These are phyloP conservation scores for Phytophthora chlamydospora DNA, from an alignment of 352 stramenopile species.

Conservation along the genomic window DNA sequence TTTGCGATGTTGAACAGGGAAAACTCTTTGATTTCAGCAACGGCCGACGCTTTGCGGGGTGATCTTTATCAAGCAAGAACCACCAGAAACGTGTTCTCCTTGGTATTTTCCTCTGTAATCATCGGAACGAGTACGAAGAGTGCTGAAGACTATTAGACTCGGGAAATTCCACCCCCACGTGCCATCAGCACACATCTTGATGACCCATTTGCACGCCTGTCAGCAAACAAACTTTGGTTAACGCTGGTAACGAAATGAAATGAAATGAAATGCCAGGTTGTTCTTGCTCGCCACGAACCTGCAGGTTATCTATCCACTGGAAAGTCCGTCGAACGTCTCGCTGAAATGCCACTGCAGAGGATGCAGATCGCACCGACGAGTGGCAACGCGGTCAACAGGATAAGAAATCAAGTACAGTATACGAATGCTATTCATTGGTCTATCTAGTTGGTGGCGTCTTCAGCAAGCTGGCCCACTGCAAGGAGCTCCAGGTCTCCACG, in stretches of 20 bases:
- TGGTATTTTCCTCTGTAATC: neutral
- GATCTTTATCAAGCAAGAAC: slow-evolving; percentile 1
- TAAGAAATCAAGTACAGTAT: slow-evolving; percentile 7
- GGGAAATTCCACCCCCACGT: slow-evolving; percentile 50
- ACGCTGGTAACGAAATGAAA: no score
- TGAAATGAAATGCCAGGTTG: neutral
- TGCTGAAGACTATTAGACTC: neutral
- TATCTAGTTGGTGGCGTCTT: slow-evolving; percentile 31
- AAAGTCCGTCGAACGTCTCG: neutral
- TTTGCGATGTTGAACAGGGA: no score
- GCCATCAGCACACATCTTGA: slow-evolving; percentile 66
- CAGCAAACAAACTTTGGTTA: slow-evolving; percentile 1
- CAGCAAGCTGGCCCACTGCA: slow-evolving; percentile 34
- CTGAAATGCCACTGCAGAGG: slow-evolving; percentile 1
- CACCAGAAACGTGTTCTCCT: neutral
- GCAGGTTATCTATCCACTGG: slow-evolving; percentile 44
- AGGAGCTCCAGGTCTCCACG: slow-evolving; percentile 69
- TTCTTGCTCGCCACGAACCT: slow-evolving; percentile 32
- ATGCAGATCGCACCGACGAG: slow-evolving; percentile 1
- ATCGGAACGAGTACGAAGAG: slow-evolving; percentile 12
- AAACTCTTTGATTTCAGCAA: slow-evolving; percentile 7
- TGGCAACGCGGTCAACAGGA: neutral
- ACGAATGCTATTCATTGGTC: slow-evolving; percentile 28
- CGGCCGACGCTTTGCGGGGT: slow-evolving; percentile 26
- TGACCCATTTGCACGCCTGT: slow-evolving; percentile 65